Percentiles rank a stretch among this genome's conserved stretches.
phyloP scores from a whole-genome alignment of 2,329 filamentous ascomycete species.

The Zymoseptoria ardabiliae region DNA sequence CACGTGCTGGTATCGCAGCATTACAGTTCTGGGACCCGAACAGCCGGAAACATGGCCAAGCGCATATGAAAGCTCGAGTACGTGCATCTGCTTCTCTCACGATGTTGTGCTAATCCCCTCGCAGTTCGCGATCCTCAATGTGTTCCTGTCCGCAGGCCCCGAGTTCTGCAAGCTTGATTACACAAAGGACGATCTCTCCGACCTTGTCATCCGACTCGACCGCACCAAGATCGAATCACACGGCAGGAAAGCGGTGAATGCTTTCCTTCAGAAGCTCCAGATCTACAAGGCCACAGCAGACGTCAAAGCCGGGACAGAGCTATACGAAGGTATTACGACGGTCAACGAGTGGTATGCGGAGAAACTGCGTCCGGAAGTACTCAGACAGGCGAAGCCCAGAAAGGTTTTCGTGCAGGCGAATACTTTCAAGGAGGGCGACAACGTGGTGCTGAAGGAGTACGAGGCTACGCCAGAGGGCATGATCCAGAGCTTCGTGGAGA shows the following conservation, averaged over 20 bases:
- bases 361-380: constrained; percentile 67
- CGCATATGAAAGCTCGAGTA: constrained; percentile 17
- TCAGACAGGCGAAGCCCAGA: constrained; percentile 71
- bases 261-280: constrained; percentile 84
- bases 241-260: constrained; percentile 74
- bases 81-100: too few relatives aligned
- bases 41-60: constrained; percentile 81
- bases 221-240: constrained; percentile 77
- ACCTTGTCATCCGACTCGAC: constrained; percentile 75
- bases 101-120: too few relatives aligned
- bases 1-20: constrained; percentile 78
- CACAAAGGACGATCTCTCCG: constrained; percentile 60
- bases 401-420: constrained; percentile 95
- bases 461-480: constrained; percentile 73
- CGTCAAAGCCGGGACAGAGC: constrained; percentile 63
- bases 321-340: constrained; percentile 77
- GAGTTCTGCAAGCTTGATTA: constrained; percentile 80
- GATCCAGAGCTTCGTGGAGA: constrained; percentile 60
- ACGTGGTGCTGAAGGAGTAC: constrained; percentile 76
- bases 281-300: constrained; percentile 90
- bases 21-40: constrained; percentile 95
- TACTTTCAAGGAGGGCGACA: constrained; percentile 57
- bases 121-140: constrained; percentile 78
- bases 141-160: constrained; percentile 76
- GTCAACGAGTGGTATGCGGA: constrained; percentile 82